Evolutionary conservation across 2,329 filamentous ascomycete species (phyloP).

Genomic region (Gaeumannomyces sp.): DNA sequence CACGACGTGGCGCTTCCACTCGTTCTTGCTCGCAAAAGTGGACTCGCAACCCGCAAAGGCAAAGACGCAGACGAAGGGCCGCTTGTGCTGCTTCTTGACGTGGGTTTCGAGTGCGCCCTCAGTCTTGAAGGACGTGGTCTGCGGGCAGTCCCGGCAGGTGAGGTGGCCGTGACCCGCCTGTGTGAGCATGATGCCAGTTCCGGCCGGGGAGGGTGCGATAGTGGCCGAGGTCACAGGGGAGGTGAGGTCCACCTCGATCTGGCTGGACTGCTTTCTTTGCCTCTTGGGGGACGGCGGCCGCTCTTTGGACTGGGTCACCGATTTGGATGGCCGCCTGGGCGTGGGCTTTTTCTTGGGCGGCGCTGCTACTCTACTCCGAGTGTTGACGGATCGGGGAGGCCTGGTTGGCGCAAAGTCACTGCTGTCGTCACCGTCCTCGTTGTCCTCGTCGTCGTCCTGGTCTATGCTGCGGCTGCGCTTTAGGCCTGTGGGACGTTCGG

Average conservation of each 20-base stretch:
- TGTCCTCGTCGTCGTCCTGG: constrained; percentile 1
- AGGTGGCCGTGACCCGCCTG: neutral
- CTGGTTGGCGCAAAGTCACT: neutral
- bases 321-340: too few relatives aligned
- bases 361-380: too few relatives aligned
- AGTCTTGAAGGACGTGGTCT: constrained; percentile 34
- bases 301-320: too few relatives aligned
- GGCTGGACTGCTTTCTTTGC: neutral
- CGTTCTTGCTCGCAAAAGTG: constrained; percentile 77
- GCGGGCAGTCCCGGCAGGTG: constrained; percentile 29
- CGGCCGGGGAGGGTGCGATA: neutral
- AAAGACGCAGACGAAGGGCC: constrained; percentile 71
- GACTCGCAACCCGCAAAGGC: constrained; percentile 66
- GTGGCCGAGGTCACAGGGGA: neutral
- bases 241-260: neutral
- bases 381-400: too few relatives aligned
- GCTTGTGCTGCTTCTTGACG: constrained; percentile 44
- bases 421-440: neutral
- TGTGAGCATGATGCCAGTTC: neutral
- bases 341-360: too few relatives aligned
- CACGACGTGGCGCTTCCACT: constrained; percentile 87
- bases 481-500: neutral
- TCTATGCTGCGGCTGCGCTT: neutral
- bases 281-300: constrained; percentile 1
- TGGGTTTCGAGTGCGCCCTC: constrained; percentile 38